These are phyloP conservation scores for Amoebophrya sp. DNA, from an alignment of 169 alveolate genomes.

Conservation along the genomic window DNA sequence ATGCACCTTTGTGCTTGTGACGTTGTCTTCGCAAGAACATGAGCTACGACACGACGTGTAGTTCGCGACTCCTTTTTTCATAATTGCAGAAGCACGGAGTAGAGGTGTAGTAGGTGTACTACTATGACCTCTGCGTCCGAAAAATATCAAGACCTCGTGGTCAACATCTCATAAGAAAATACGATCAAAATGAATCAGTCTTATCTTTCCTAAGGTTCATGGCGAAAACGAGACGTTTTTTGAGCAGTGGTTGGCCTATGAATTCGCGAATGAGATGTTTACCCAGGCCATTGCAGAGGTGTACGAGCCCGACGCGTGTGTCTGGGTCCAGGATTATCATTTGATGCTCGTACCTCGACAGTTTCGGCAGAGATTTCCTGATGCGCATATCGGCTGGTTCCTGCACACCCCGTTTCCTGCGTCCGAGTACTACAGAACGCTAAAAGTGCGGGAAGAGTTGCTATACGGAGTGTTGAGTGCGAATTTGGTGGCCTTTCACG, in stretches of 20 bases:
- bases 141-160: conserved; percentile 30
- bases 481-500: conserved; percentile 66
- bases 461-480: conserved; percentile 83
- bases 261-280: conserved; percentile 52
- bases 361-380: conserved; percentile 34
- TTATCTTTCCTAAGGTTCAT: not conserved
- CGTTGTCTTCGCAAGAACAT: not conserved
- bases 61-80: not conserved
- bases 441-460: conserved; percentile 79
- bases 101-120: too few species aligned
- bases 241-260: conserved; percentile 53
- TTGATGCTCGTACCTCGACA: conserved; percentile 66
- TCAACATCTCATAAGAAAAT: not conserved
- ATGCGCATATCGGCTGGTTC: conserved; percentile 60
- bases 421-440: conserved; percentile 70
- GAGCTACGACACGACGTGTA: not conserved
- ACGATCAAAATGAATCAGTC: not conserved
- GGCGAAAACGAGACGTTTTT: not conserved
- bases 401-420: conserved; percentile 90
- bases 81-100: not conserved
- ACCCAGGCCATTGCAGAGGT: conserved; percentile 46
- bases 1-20: not conserved
- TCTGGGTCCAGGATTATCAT: conserved; percentile 54
- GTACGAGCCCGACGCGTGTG: not conserved
- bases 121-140: conserved; percentile 20